Base-by-base conservation (phyloP, 306 rosid species). In the Crotalaria pallida region DNA sequence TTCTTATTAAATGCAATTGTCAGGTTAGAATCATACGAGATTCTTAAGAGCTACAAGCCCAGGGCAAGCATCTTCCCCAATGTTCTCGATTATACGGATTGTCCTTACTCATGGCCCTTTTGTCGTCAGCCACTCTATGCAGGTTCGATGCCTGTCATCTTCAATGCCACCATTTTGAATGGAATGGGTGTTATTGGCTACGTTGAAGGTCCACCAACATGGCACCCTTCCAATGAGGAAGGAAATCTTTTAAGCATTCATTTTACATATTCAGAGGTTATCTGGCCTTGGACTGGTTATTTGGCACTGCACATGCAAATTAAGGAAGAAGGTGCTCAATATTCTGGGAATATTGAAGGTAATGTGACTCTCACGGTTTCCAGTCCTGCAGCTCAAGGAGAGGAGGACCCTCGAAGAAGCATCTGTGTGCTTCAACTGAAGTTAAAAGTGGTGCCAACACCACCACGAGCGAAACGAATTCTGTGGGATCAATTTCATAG, bases 261-360 rank as follows among this genome's bases (percentile, higher is more conserved):
- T 82, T 94, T 94, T 80, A 87, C 96, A 29, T 86, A 88, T 83
- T 90, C 99, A 12, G 74, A 80, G 58, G 77, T 94, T 31, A 88
- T 94, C 62, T 94, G 99, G 99, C 97, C 99, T 67, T 94, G 99
- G 99, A 91, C 99, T 60, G 97, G 97, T 73, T 86, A 88, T 82
- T 70, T 94, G 77, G 96, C 97, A 15, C 92, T 94, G 75, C 95
- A 91, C 88, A 83, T 91, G 86, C 99, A 94, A 86, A 91, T 94
- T 68, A 94, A 84, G 87, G 99, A 94, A 59, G 97, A 87, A 83
- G 99, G 99, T 48, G 83, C 84, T 10, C 91, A 80, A 13, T 91
- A 83, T 84, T 94, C 91, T 70, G 99, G 97, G 79, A 92, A 78
- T 41, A 87, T 94, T 79, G 92, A 87, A 73, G 99, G 97, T 71